Base-by-base conservation (phyloP, 2,329 filamentous ascomycete species). In the Aschersonia sp. region DNA sequence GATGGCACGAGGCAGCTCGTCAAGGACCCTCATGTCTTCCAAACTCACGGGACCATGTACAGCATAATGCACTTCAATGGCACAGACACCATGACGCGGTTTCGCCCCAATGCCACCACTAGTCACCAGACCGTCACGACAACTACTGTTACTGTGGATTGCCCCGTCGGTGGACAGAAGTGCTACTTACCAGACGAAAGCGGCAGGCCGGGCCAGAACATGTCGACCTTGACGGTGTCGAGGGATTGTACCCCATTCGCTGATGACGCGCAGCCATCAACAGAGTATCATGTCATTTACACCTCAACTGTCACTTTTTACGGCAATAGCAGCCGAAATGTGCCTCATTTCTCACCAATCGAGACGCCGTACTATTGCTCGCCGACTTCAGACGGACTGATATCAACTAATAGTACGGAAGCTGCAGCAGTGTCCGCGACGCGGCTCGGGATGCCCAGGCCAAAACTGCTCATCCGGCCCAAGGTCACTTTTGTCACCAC, bases 271-370 rank as follows among this genome's bases (percentile, higher is more conserved):
- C 61, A 65, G 43, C 58, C 59, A 5, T 51, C 65, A 4, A 70
- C 62, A 1, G 55, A 65, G 7, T 73, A 66, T 57, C 68, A 65
- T 3, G 62, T 75, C 38, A 57, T 73, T 20, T 65, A 75, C 59
- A 74, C 71, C 3, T 61, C 67, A 29, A 77, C 74, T 1, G 61
- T 69, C 45, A 77, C 73, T 20, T 71, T 73, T 57, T 64, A 57
- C 6, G 71, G 68, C 12, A 64, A 73, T 47, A 64, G 62, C 4
- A 59, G 55, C 30, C 65, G 72, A 47, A 76, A 76, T 52, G 73
- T 65, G 6, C 65, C 69, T 1, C 69, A 68, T 1, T 74, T 64
- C 51, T 61, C 67, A 3, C 56, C 66, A 9, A 62, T 74, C 31
- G 55, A 54, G 20, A 66, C 63, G 2, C 69, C 66, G 4, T 57